Conservation (phyloP, 768 basidiomycete genomes). For the Leccinum pellstonianum region DNA sequence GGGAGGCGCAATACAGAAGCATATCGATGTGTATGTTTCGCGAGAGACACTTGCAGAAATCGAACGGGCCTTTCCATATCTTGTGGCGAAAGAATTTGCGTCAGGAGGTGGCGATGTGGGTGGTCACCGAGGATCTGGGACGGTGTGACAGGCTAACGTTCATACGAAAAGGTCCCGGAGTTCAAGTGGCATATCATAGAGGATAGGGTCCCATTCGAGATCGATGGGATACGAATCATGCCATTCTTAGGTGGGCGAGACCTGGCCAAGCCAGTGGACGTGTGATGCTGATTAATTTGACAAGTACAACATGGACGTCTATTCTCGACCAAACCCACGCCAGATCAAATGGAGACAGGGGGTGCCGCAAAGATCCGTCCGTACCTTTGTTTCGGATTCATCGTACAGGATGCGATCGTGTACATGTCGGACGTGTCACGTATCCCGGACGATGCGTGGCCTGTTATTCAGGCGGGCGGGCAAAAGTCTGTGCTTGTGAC, state of each 20-base stretch:
- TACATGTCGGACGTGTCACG: slow-evolving; percentile 84
- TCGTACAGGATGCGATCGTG: slow-evolving; percentile 59
- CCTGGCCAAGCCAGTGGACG: background rate
- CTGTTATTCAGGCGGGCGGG: slow-evolving; percentile 35
- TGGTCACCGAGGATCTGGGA: slow-evolving; percentile 20
- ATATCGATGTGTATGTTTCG: slow-evolving; percentile 76
- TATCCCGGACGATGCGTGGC: slow-evolving; percentile 76
- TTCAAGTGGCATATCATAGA: slow-evolving; percentile 82
- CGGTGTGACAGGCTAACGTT: slow-evolving; percentile 1
- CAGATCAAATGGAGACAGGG: slow-evolving; percentile 14
- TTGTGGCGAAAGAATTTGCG: slow-evolving; percentile 70
- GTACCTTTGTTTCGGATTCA: slow-evolving; percentile 68
- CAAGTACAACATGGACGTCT: slow-evolving; percentile 74
- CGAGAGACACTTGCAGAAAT: slow-evolving; percentile 64
- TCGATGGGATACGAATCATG: slow-evolving; percentile 59
- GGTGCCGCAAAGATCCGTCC: slow-evolving; percentile 40
- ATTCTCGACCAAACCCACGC: slow-evolving; percentile 44
- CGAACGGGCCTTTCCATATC: slow-evolving; percentile 75
- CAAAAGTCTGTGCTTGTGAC: slow-evolving; percentile 59
- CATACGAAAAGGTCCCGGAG: slow-evolving; percentile 61
- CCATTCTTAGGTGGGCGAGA: slow-evolving; percentile 56
- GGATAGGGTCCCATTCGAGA: slow-evolving; percentile 64
- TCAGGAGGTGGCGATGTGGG: slow-evolving; percentile 79
- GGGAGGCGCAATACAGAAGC: slow-evolving; percentile 56
- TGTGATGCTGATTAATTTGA: slow-evolving; percentile 4